Base-by-base conservation (phyloP, 306 rosid genomes). In the Echinosophora koreensis region DNA sequence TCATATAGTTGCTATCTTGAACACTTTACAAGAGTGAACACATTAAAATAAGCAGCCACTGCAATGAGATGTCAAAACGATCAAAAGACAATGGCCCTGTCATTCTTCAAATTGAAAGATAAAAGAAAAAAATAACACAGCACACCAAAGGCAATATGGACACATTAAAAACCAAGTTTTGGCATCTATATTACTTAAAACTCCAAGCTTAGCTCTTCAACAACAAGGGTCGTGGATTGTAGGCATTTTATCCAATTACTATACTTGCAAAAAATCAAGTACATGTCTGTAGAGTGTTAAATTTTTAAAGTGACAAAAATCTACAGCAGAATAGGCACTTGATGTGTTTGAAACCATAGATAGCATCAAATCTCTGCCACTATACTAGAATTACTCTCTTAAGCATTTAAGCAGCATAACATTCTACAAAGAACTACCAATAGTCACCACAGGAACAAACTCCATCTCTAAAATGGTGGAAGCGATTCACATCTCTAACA, bases 401-500 rank as follows among this genome's bases (percentile, higher is more conserved):
- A 27, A 66, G 66, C 57, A 62, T 66, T 73, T 80, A 18, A 39
- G 69, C 64, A 22, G 22, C 74, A 67, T 15, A 46, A 15, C 2
- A 61, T 37, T 49, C 39, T 27, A 63, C 73, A 84, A 35, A 44
- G n/a, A 78, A 61, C 84, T 92, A 90, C 98, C 98, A 94, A 83
- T 94, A 94, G 79, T 94, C 98, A 76, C 90, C 96, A 72, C 97
- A 89, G 3, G 97, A 94, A 80, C 98, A 94, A 72, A 88, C 81
- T 35, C 97, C 98, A 39, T 90, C 89, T 54, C 46, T 85, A 66
- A 94, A 94, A 80, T 77, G 91, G 85, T 94, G 98, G 89, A 92
- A 86, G 18, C 98, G 96, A 81, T 94, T 92, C 81, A 86, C 89
- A 61, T 94, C 98, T 82, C 98, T 92, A 74, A 94, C 97, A 73